A percentile compares a stretch with the other conserved stretches of the same genome.
Evolutionary conservation across 805 yeast genomes (phyloP).

Genomic region (Nakazawaea peltata): DNA sequence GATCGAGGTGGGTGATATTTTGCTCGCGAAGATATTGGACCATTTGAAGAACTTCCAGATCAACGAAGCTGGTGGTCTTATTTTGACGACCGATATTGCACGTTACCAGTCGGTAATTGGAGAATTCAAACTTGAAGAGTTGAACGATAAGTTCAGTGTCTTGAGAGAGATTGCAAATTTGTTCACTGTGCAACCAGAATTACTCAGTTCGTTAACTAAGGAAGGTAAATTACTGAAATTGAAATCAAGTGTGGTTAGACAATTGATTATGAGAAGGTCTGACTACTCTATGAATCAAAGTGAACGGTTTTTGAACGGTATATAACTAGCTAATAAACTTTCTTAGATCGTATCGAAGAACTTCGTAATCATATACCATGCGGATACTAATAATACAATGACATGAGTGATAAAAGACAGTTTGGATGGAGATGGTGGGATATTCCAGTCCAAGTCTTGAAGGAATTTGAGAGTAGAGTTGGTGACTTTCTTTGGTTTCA

Average conservation of each 20-base stretch:
- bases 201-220: constrained; percentile 66
- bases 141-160: constrained; percentile 58
- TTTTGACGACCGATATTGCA: constrained; percentile 75
- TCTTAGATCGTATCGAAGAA: constrained; percentile 4
- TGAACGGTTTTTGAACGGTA: constrained; percentile 29
- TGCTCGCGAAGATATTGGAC: constrained; percentile 50
- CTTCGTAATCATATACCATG: background rate
- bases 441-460: constrained; percentile 4
- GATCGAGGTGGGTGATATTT: constrained; percentile 46
- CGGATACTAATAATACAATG: background rate
- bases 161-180: constrained; percentile 78
- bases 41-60: constrained; percentile 75
- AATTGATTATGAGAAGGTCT: constrained; percentile 58
- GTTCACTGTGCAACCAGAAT: constrained; percentile 77
- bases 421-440: constrained; percentile 2
- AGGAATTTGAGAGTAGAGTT: too few species aligned
- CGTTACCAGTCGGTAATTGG: constrained; percentile 65
- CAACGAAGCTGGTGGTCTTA: constrained; percentile 74
- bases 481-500: too few species aligned
- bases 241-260: constrained; percentile 53
- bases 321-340: constrained; percentile 13
- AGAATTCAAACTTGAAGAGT: constrained; percentile 53
- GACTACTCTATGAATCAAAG: constrained; percentile 56
- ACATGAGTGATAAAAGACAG: background rate
- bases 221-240: constrained; percentile 72